Percentiles rank a stretch among this genome's conserved stretches.
phyloP scores from a whole-genome alignment of 2,329 filamentous ascomycete genomes.

The Phyllosticta capitalensis region DNA sequence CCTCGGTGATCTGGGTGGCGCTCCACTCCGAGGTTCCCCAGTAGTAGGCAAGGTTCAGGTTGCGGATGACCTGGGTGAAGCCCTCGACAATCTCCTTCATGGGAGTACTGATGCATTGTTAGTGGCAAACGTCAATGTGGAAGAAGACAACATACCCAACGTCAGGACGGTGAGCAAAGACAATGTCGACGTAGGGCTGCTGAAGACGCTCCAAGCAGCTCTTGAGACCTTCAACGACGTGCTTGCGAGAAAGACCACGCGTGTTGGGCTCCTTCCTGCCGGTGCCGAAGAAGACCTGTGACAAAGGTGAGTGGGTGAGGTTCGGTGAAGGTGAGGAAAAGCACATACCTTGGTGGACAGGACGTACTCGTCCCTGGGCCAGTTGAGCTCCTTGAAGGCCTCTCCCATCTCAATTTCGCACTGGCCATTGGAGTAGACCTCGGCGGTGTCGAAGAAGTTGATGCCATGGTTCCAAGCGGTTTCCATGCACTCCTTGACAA shows the following conservation, averaged over 20 bases:
- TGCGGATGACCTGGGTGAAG: constrained; percentile 42
- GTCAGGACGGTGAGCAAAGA: constrained; percentile 54
- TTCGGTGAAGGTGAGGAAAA: background rate
- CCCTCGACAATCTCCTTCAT: constrained; percentile 55
- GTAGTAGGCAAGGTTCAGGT: constrained; percentile 53
- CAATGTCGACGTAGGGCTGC: constrained; percentile 56
- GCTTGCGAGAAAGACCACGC: constrained; percentile 31
- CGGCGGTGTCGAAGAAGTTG: constrained; percentile 44
- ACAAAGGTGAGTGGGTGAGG: background rate
- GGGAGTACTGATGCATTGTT: constrained; percentile 34
- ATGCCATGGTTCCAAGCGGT: constrained; percentile 41
- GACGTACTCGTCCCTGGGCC: constrained; percentile 40
- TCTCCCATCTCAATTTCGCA: constrained; percentile 52
- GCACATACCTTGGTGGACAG: constrained; percentile 21
- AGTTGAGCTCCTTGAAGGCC: constrained; percentile 38
- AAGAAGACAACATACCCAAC: constrained; percentile 23
- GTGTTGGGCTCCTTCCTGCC: constrained; percentile 50
- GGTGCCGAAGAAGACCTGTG: constrained; percentile 45
- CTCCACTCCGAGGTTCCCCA: constrained; percentile 56
- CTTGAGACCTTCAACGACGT: constrained; percentile 50
- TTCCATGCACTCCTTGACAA: constrained; percentile 43
- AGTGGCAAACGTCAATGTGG: background rate
- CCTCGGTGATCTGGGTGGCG: constrained; percentile 50
- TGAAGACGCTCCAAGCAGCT: constrained; percentile 49
- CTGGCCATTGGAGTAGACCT: constrained; percentile 48